Base-by-base conservation (phyloP, 2,329 filamentous ascomycete genomes). In the Chrysosporium queenslandicum region DNA sequence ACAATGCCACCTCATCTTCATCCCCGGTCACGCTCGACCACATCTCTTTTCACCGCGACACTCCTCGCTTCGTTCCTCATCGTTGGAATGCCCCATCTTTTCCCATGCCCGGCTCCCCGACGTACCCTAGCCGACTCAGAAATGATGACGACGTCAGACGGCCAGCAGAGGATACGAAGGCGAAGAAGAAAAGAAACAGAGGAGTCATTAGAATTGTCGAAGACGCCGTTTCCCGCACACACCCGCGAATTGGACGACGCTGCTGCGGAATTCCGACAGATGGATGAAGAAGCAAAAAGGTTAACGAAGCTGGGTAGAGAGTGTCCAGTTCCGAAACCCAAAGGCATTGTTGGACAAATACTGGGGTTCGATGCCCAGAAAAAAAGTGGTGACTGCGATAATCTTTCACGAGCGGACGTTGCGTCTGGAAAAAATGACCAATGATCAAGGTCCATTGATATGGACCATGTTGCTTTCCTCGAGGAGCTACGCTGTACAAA, bases 21-120 rank as follows among this genome's bases (percentile, higher is more conserved):
- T 69, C 92, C 92, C 30, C 84, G 90, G 69, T 97, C 91, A 60
- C 84, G 87, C 63, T 87, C 88, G 74, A 98, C 92, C 61, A 90
- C 86, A 53, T 92, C 89, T 42, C 83, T 98, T 55, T 98, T 98
- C 74, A 89, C 88, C 47, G 87, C 86, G n/a, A 97, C 91, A 1
- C 79, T 97, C 51, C 77, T 87, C 57, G 83, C 89, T 29, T 92
- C 86, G 60, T 95, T 98, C 69, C 79, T 95, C 58, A 90, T 98
- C 56, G 92, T 98, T 50, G 87, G 81, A 27, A 76, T 95, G 41
- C 92, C 92, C 20, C 92, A 98, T 68, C 66, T 94, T 27, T 79
- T 98, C 16, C 92, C 92, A 1, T 98, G 92, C 66, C 92, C 92
- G 1, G 87, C 88, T 42, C 87, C 87, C 1, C 79, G 86, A 58